A percentile compares a stretch with the other conserved stretches of the same genome.
Evolutionary conservation across 2,329 filamentous ascomycete genomes (phyloP).

Genomic region (Neopestalotiopsis rosae): DNA sequence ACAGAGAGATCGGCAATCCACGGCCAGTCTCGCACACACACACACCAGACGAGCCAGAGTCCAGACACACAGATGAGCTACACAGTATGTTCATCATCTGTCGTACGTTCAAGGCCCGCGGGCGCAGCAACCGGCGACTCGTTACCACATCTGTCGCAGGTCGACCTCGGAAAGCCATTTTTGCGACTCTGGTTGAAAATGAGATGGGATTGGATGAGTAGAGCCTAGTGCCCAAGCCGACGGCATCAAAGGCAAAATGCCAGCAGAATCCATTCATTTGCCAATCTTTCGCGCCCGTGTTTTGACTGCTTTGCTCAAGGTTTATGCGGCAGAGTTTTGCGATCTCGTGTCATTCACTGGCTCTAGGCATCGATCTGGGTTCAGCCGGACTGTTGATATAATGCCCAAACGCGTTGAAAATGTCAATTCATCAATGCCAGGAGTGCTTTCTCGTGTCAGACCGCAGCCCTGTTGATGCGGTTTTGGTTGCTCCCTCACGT

Average conservation of each 20-base stretch:
- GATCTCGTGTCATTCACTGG: not conserved
- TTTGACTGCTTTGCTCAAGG: not conserved
- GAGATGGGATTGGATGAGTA: not conserved
- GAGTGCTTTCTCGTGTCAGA: not conserved
- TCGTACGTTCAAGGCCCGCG: not conserved
- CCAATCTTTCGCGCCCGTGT: not conserved
- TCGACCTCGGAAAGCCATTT: constrained; percentile 2
- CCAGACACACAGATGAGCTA: not conserved
- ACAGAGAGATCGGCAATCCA: not conserved
- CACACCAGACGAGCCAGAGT: not conserved
- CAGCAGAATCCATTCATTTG: not conserved
- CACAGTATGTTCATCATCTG: not conserved
- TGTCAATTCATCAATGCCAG: not conserved
- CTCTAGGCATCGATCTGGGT: constrained; percentile 10
- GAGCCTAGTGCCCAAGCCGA: not conserved
- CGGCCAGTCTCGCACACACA: not conserved
- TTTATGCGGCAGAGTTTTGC: not conserved
- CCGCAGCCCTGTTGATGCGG: not conserved
- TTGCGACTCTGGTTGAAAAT: not conserved
- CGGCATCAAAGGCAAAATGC: not conserved
- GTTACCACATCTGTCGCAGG: constrained; percentile 6
- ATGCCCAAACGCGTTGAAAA: not conserved
- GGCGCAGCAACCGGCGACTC: not conserved
- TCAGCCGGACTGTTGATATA: not conserved
- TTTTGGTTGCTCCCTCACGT: constrained; percentile 7